phyloP scores from a whole-genome alignment of 2,329 filamentous ascomycete genomes.

The Ophiocordyceps sinensis region DNA sequence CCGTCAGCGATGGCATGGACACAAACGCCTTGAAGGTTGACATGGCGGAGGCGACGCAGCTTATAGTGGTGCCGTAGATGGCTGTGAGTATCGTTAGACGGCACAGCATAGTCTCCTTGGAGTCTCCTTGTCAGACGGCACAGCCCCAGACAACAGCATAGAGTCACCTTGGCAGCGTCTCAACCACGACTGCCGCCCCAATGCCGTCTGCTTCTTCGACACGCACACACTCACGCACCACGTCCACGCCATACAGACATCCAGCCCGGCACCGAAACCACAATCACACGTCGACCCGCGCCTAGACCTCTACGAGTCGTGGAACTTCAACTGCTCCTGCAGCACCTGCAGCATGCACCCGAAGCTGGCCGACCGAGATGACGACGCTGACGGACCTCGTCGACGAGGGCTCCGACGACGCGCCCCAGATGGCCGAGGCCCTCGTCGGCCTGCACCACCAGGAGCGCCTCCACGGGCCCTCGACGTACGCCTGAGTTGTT shows the following conservation, averaged over 20 bases:
- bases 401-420: constrained; percentile 4
- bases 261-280: constrained; percentile 26
- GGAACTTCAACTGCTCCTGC: constrained; percentile 28
- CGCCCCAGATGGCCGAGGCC: constrained; percentile 22
- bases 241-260: constrained; percentile 25
- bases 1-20: constrained; percentile 3
- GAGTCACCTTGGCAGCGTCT: constrained; percentile 20
- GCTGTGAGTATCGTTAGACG: constrained; percentile 5
- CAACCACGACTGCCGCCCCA: constrained; percentile 31
- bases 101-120: too few species aligned
- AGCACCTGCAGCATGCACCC: constrained; percentile 18
- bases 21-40: constrained; percentile 5
- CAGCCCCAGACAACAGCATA: too few species aligned
- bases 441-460: constrained; percentile 23
- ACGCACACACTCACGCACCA: constrained; percentile 21
- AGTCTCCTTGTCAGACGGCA: too few species aligned
- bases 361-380: constrained; percentile 15
- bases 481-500: constrained; percentile 21
- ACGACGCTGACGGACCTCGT: not conserved
- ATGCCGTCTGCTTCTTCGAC: constrained; percentile 28
- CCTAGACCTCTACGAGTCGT: constrained; percentile 16
- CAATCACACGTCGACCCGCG: constrained; percentile 24
- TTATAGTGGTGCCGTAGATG: constrained; percentile 5
- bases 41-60: not conserved
- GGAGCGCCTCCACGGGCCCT: constrained; percentile 20